phyloP scores from a whole-genome alignment of 2,329 filamentous ascomycete genomes.

The Macrophomina tecta region DNA sequence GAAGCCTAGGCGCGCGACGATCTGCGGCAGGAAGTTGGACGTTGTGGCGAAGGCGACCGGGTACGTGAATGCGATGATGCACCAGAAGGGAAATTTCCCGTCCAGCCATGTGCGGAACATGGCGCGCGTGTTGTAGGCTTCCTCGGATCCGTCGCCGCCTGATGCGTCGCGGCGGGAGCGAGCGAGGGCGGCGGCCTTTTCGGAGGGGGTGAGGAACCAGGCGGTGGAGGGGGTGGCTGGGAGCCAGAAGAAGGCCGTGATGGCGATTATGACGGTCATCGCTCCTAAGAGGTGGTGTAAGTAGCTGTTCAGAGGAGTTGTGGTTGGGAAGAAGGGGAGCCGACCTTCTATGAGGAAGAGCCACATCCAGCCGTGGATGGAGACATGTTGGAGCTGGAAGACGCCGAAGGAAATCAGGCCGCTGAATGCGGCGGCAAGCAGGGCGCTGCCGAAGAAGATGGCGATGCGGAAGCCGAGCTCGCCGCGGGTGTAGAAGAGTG shows the following conservation, averaged over 20 bases:
- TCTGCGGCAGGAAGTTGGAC: constrained; percentile 56
- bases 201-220: constrained; percentile 47
- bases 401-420: constrained; percentile 41
- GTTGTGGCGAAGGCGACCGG: constrained; percentile 55
- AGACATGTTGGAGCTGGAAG: constrained; percentile 49
- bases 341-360: constrained; percentile 55
- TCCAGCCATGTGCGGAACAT: constrained; percentile 52
- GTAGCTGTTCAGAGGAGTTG: background rate
- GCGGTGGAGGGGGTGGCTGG: constrained; percentile 42
- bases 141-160: constrained; percentile 38
- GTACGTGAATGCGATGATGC: constrained; percentile 55
- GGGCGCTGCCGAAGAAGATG: constrained; percentile 42
- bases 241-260: constrained; percentile 43
- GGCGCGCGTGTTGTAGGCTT: constrained; percentile 47
- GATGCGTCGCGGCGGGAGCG: constrained; percentile 56
- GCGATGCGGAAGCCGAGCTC: constrained; percentile 25
- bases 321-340: constrained; percentile 26
- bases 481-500: constrained; percentile 23
- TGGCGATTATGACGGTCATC: constrained; percentile 42
- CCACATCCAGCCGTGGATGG: constrained; percentile 50
- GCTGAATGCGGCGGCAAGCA: constrained; percentile 32
- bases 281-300: constrained; percentile 19
- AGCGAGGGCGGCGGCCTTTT: constrained; percentile 49
- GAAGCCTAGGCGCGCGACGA: constrained; percentile 22
- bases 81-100: constrained; percentile 53